Evolutionary conservation across 78 protist species (phyloP).

Genomic region (Dictyostelium citrinum): DNA sequence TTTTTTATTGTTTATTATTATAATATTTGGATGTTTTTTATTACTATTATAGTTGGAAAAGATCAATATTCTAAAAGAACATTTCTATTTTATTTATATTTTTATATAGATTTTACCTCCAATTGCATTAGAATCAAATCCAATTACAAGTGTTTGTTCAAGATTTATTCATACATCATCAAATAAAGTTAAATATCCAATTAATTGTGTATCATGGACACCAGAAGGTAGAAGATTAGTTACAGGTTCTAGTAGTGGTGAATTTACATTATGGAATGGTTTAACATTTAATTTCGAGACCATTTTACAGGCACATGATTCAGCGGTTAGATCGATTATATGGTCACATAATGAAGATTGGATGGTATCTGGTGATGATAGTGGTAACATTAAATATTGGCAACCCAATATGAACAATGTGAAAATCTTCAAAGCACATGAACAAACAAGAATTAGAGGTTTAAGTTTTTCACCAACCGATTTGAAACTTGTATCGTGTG

Average conservation of each 20-base stretch:
- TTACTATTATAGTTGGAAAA: no score
- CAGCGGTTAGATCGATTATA: constrained; percentile 89
- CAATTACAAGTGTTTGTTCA: constrained; percentile 76
- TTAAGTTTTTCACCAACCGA: constrained; percentile 87
- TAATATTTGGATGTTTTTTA: no score
- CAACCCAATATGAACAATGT: constrained; percentile 94
- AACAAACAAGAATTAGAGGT: constrained; percentile 63
- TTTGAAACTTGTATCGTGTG: constrained; percentile 89
- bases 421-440: constrained; percentile 85
- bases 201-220: constrained; percentile 88
- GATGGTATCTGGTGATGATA: constrained; percentile 91
- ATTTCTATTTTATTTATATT: no score
- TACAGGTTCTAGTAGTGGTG: constrained; percentile 90
- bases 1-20: no score
- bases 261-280: constrained; percentile 95
- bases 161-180: constrained; percentile 83
- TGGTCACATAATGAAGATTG: constrained; percentile 94
- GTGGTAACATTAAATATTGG: constrained; percentile 95
- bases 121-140: constrained; percentile 48
- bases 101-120: constrained; percentile 77
- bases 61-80: background rate
- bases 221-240: constrained; percentile 92
- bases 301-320: constrained; percentile 92
- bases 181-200: constrained; percentile 85
- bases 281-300: constrained; percentile 94